Conservation (phyloP, 1,139 yeast genomes). For the Nakaseomyces nivariensis region DNA sequence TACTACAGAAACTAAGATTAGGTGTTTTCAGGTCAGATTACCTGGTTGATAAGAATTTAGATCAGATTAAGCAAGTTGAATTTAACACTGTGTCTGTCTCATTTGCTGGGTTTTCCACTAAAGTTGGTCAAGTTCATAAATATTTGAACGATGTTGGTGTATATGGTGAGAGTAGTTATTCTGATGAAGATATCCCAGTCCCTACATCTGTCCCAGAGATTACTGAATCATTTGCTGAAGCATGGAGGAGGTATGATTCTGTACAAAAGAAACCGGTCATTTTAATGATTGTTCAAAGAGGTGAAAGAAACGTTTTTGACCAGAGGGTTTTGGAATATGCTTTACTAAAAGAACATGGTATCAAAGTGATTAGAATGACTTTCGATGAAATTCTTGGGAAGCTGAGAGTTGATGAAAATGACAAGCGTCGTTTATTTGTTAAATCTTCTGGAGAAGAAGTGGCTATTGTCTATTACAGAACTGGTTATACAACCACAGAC, state of each 20-base stretch:
- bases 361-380: slow-evolving; percentile 56
- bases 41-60: slow-evolving; percentile 49
- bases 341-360: slow-evolving; percentile 45
- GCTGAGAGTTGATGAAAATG: slow-evolving; percentile 33
- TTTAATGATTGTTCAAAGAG: slow-evolving; percentile 71
- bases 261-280: slow-evolving; percentile 35
- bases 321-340: slow-evolving; percentile 77
- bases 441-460: slow-evolving; percentile 56
- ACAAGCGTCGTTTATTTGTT: slow-evolving; percentile 40
- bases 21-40: slow-evolving; percentile 91
- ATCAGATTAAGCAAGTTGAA: slow-evolving; percentile 78
- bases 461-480: slow-evolving; percentile 79
- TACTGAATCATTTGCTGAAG: slow-evolving; percentile 64
- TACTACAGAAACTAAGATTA: slow-evolving; percentile 60
- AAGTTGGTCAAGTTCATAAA: slow-evolving; percentile 67
- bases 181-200: slow-evolving; percentile 49
- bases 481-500: slow-evolving; percentile 80
- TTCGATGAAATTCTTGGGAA: slow-evolving; percentile 45
- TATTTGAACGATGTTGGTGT: slow-evolving; percentile 50
- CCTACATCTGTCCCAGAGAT: slow-evolving; percentile 54
- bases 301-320: slow-evolving; percentile 83
- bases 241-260: slow-evolving; percentile 44
- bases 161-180: slow-evolving; percentile 34
- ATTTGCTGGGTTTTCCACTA: slow-evolving; percentile 81
- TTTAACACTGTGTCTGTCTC: slow-evolving; percentile 94